Evolutionary conservation across 495 filamentous ascomycete genomes (phyloP), one percentile per base, ranked within the genome.

Genomic region (Hypoxylon cercidicola): DNA sequence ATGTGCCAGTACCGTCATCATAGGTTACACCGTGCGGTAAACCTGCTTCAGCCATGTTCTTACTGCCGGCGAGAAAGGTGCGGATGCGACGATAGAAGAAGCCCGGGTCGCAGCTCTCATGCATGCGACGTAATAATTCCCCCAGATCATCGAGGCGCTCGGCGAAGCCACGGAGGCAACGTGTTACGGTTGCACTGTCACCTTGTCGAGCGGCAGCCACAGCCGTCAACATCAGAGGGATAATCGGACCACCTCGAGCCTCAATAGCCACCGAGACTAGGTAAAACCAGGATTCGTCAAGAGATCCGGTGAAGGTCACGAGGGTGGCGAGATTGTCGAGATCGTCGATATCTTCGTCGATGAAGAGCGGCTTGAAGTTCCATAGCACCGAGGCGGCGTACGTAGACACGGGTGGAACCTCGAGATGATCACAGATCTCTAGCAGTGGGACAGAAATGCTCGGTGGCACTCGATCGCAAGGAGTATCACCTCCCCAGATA

Each of bases 241-340:
- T 87, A 41, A 92, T 89, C n/a, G 93, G 92, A 0, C 86, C 95
- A 21, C 92, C 94, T 28, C 93, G 87, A 44, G 95, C 93, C 78
- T 99, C 95, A 65, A 99, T 97, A 62, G 94, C 95, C 12, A 97
- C 90, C 0, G 93, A 97, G 41, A 97, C 85, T 8, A 98, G 81
- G 72, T 97, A 97, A 73, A 99, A 99, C 95, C 95, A 98, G 65
- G 96, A 95, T 73, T 99, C 95, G 73, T 99, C 95, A 13, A 96
- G 78, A 4, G 92, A 92, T 32, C 96, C 95, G n/a, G 96, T 98
- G 74, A 97, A 93, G 15, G 95, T 97, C 55, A 87, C 84, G 60
- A 97, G 81, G 10, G 90, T 93, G 20, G 89, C 86, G 40, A 99
- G 81, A 68, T 98, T 97, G 58, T 92, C 84, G 32, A 97, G 82